A percentile compares a stretch with the other conserved stretches of the same genome.
phyloP scores from a whole-genome alignment of 371 early-diverging fungal species.

The Smittium culicis region DNA sequence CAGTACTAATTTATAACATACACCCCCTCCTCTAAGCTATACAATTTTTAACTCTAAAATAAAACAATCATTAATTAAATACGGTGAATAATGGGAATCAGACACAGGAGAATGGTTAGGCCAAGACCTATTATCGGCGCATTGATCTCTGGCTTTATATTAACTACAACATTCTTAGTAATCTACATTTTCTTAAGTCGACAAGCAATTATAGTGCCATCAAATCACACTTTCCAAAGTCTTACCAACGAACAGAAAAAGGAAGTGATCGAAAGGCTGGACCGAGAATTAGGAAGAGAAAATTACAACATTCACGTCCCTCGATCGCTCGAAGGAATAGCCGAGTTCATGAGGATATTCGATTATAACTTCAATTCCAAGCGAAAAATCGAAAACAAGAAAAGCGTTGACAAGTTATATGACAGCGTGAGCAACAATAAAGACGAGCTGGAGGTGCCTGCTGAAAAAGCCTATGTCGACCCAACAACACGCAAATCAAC shows the following conservation, averaged over 20 bases:
- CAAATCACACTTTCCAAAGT: background rate
- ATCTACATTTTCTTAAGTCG: background rate
- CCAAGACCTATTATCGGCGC: slow-evolving; percentile 1
- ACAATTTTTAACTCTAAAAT: too few relatives aligned
- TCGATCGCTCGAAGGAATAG: background rate
- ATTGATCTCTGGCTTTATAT: background rate
- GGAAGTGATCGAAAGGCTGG: background rate
- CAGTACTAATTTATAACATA: too few relatives aligned
- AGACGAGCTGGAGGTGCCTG: too few relatives aligned
- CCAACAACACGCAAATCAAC: too few relatives aligned
- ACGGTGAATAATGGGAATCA: too few relatives aligned
- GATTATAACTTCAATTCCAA: background rate
- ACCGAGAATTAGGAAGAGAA: background rate
- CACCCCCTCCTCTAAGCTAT: too few relatives aligned
- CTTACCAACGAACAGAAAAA: background rate
- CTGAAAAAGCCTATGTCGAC: too few relatives aligned
- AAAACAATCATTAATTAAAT: too few relatives aligned
- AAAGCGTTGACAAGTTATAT: too few relatives aligned
- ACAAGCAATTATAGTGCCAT: background rate
- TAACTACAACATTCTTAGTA: background rate
- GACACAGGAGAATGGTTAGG: too few relatives aligned
- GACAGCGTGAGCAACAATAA: background rate
- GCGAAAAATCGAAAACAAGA: background rate
- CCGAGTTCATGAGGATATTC: background rate
- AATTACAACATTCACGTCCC: slow-evolving; percentile 1